Base-by-base conservation (phyloP, 257 asterid species). In the Thymus mandschuricus region DNA sequence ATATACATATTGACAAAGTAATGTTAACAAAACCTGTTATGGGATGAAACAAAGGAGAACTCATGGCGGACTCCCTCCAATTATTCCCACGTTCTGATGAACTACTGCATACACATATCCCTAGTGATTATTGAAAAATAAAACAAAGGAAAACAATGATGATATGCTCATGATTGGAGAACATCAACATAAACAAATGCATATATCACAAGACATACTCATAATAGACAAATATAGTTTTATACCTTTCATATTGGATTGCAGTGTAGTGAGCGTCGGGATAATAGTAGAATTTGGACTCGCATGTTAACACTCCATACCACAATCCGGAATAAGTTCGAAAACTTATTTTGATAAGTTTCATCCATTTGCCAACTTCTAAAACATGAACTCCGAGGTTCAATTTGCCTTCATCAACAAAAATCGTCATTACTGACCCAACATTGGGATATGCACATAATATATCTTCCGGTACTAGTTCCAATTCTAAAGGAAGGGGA, bases 401-500 rank as follows among this genome's bases (percentile, higher is more conserved):
- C 78, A 73, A 86, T 10, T 71, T 68, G 66, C 81, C 66, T 71
- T 73, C 85, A 69, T 84, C 79, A 67, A 83, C 63, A 29, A 30
- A 58, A 82, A 93, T 86, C 80, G 91, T 85, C 80, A 93, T 63
- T 65, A 91, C 89, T 67, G 91, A 86, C 75, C 98, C 98, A 69
- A 82, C 91, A 49, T 80, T 10, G 15, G 96, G 97, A 72, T 90
- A 89, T 50, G 89, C 82, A 75, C 90, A 80, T 56, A 93, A 71
- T 57, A 80, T 58, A 41, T 87, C 92, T 78, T 97, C 89, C 61
- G 94, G 70, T 69, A 89, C 71, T 56, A 79, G 75, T 70, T 87
- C 91, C 84, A 83, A 68, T 40, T 80, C 86, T 66, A 93, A 67
- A 51, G 92, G 92, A 72, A 93, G 94, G 68, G 92, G 88, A 49